phyloP scores from a whole-genome alignment of 2,329 filamentous ascomycete species.

The Fusarium humuli region DNA sequence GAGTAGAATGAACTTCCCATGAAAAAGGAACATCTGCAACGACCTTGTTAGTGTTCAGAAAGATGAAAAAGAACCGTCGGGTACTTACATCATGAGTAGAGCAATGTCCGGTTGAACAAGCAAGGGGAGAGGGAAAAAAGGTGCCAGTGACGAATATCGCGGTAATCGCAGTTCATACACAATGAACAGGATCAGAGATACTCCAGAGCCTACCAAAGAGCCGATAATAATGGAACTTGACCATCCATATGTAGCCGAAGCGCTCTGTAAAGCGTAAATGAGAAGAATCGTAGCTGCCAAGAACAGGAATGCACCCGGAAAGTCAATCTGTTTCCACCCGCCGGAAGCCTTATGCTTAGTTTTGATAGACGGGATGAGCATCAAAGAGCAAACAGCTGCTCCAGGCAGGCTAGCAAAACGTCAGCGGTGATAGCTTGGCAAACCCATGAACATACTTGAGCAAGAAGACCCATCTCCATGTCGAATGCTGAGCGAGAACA shows the following conservation, averaged over 20 bases:
- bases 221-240: not conserved
- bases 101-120: not conserved
- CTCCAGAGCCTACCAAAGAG: not conserved
- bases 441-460: slow-evolving; percentile 1
- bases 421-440: not conserved
- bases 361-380: not conserved
- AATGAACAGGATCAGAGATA: not conserved
- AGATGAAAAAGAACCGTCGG: not conserved
- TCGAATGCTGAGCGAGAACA: slow-evolving; percentile 10
- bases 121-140: not conserved
- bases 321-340: not conserved
- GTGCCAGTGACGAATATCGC: not conserved
- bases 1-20: slow-evolving; percentile 6
- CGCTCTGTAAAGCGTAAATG: not conserved
- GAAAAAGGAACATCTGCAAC: not conserved
- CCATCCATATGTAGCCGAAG: not conserved
- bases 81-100: not conserved
- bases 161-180: not conserved
- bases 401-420: not conserved
- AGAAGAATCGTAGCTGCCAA: not conserved
- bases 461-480: slow-evolving; percentile 18
- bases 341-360: not conserved
- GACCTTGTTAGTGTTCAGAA: not conserved
- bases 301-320: not conserved
- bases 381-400: not conserved